Evolutionary conservation across 169 alveolate species (phyloP).

Genomic region (Plasmodium blacklocki): DNA sequence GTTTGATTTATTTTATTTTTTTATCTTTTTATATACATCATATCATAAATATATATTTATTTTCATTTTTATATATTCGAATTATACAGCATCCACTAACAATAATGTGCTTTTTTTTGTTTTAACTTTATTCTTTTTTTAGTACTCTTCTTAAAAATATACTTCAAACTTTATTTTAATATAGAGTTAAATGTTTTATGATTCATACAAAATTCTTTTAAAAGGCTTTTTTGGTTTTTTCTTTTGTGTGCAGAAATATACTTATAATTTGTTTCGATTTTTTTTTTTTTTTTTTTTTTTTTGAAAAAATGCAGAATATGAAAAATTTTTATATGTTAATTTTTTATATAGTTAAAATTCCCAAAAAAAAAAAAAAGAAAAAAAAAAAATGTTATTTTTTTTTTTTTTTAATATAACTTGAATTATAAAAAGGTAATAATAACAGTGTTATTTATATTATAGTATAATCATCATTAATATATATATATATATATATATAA

Average conservation of each 20-base stretch:
- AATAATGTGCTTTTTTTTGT: neutral
- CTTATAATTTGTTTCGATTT: neutral
- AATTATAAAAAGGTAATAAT: too few species aligned
- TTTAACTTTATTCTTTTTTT: neutral
- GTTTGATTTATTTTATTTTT: too few species aligned
- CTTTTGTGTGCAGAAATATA: neutral
- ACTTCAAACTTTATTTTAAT: conserved; percentile 1
- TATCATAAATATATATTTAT: too few species aligned
- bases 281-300: neutral
- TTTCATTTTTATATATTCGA: neutral
- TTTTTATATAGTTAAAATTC: neutral
- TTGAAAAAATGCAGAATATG: neutral
- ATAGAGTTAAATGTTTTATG: neutral
- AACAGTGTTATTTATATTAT: too few species aligned
- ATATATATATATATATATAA: too few species aligned
- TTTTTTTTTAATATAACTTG: neutral
- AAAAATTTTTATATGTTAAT: neutral
- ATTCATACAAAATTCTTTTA: neutral
- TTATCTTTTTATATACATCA: too few species aligned
- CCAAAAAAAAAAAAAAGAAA: neutral
- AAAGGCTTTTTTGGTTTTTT: neutral
- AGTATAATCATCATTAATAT: too few species aligned
- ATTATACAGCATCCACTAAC: neutral
- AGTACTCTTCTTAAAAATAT: conserved; percentile 16
- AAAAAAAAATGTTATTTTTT: neutral